Evolutionary conservation across 2,329 filamentous ascomycete genomes (phyloP), one percentile per base, ranked within the genome.

Genomic region (Lecanicillium sp.): DNA sequence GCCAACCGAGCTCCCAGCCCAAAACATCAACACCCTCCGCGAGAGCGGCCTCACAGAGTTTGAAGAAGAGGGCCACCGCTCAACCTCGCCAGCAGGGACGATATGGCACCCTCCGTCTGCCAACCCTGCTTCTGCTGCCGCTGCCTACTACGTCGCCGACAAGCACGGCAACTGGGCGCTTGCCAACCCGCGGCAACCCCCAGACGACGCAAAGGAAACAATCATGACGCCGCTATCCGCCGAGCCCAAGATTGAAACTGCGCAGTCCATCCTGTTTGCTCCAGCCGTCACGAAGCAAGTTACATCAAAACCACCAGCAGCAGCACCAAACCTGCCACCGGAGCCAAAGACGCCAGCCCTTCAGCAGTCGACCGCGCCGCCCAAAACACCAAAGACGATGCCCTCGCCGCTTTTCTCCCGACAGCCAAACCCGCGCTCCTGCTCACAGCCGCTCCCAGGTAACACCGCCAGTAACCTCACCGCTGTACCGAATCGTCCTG

Each of bases 101-200:
- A 64, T 74, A 33, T 76, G 72, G 72, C 59, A 68, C 11, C 70
- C 68, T 5, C 69, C 71, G 0, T 62, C 65, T 3, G 58, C 59
- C 3, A 66, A 12, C 6, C 14, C 32, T 11, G 20, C 29, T 22
- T 36, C 31, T 64, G 15, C 65, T 69, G 2, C 56, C 60, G 29
- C 68, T 68, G 3, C 65, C 66, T 1, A 61, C 63, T 3, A 64
- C 66, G 1, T 63, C 32, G 65, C 71, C 25, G 71, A 77, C 49
- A 67, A 62, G 50, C 61, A 62, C 46, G 69, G 71, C 1, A 75
- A 76, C 49, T 76, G 72, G 72, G 61, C n/a, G n/a, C n/a, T n/a
- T n/a, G n/a, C n/a, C n/a, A n/a, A n/a, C n/a, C 13, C 58, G 74
- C 7, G 62, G 62, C 27, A 66, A 65, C 42, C 46, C 58, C 5